Conservation (phyloP, 1,284 basidiomycete genomes). For the Amylostereum chailletii region DNA sequence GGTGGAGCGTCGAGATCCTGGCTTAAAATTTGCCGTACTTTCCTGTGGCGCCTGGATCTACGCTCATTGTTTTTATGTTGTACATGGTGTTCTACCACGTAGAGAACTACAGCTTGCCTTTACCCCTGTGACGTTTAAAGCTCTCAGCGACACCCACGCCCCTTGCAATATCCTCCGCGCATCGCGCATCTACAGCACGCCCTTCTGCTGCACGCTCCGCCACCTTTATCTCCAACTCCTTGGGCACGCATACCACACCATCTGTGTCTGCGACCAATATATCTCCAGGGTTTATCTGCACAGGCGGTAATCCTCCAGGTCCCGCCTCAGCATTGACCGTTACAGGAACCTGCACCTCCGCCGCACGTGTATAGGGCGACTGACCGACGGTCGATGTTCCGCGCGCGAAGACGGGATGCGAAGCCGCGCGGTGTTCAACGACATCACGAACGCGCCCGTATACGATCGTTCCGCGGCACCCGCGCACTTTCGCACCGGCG, state of each 20-base stretch:
- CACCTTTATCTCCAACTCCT: conserved; percentile 47
- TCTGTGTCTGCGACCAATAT: conserved; percentile 83
- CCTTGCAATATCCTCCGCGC: conserved; percentile 68
- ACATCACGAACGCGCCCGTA: conserved; percentile 82
- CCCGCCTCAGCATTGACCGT: conserved; percentile 34
- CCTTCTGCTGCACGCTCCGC: conserved; percentile 52
- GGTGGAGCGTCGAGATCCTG: not conserved
- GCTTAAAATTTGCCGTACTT: not conserved
- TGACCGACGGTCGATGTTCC: conserved; percentile 85
- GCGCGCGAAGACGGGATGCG: conserved; percentile 74
- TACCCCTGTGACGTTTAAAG: conserved; percentile 72
- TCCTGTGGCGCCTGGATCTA: too few relatives aligned
- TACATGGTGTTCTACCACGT: too few relatives aligned
- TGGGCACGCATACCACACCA: conserved; percentile 82
- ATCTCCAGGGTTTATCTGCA: conserved; percentile 71
- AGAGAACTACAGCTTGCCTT: not conserved
- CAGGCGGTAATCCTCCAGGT: conserved; percentile 37
- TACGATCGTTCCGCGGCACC: conserved; percentile 70
- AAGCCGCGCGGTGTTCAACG: conserved; percentile 59
- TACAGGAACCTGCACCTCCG: conserved; percentile 70
- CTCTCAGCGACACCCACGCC: conserved; percentile 72
- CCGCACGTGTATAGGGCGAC: conserved; percentile 79
- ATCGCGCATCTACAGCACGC: conserved; percentile 62
- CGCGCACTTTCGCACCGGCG: conserved; percentile 66
- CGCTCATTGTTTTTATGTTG: too few relatives aligned